Conservation (phyloP, 1,284 basidiomycete genomes). For the Melanopsichium pennsylvanicum region DNA sequence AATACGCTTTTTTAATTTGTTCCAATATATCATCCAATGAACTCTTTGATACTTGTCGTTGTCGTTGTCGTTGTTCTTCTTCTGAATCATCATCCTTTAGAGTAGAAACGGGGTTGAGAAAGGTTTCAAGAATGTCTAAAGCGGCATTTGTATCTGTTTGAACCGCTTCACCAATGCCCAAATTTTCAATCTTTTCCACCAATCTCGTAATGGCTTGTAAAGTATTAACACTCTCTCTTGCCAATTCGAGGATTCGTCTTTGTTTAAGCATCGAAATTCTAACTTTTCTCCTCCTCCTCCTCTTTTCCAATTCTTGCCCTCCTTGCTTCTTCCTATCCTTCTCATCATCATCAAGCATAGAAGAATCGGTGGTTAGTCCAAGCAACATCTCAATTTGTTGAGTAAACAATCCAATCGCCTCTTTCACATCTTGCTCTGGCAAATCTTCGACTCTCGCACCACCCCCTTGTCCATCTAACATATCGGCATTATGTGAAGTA, state of each 20-base stretch:
- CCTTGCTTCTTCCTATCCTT: too few relatives aligned
- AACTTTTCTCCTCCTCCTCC: background rate
- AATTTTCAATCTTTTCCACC: slow-evolving; percentile 53
- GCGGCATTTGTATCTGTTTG: slow-evolving; percentile 28
- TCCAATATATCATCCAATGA: slow-evolving; percentile 69
- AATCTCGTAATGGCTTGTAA: slow-evolving; percentile 53
- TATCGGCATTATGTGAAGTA: too few relatives aligned
- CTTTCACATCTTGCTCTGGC: slow-evolving; percentile 67
- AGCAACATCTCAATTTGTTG: slow-evolving; percentile 79
- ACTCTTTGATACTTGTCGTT: too few relatives aligned
- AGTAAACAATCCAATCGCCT: slow-evolving; percentile 77
- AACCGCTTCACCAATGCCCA: slow-evolving; percentile 55
- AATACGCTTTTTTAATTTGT: slow-evolving; percentile 75
- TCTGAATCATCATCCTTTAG: background rate
- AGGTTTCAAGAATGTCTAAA: slow-evolving; percentile 17
- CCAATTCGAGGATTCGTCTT: slow-evolving; percentile 46
- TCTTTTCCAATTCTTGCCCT: too few relatives aligned
- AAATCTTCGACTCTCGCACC: slow-evolving; percentile 16
- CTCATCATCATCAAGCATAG: too few relatives aligned
- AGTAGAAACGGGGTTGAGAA: slow-evolving; percentile 46
- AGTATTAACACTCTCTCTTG: slow-evolving; percentile 42
- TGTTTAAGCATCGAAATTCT: slow-evolving; percentile 30
- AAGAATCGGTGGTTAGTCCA: slow-evolving; percentile 69
- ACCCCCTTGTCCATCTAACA: too few relatives aligned
- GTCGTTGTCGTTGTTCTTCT: too few relatives aligned